phyloP scores from a whole-genome alignment of 495 filamentous ascomycete genomes.

The Venustampulla echinocandica region DNA sequence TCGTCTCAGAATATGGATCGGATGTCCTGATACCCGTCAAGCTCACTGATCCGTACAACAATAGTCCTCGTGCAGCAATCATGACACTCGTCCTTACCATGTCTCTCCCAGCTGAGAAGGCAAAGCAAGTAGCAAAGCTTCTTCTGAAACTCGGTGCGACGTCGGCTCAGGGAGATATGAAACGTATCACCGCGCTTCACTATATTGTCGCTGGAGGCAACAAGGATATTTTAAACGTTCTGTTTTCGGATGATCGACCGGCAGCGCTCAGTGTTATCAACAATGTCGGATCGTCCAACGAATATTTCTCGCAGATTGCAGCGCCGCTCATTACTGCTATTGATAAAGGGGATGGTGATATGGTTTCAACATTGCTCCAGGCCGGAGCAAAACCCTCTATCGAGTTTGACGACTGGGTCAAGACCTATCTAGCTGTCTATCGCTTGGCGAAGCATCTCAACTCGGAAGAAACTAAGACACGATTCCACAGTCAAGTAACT shows the following conservation, averaged over 20 bases:
- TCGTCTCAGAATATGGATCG: conserved; percentile 66
- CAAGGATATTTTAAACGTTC: conserved; percentile 45
- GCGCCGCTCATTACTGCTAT: conserved; percentile 42
- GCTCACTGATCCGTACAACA: conserved; percentile 34
- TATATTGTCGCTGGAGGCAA: conserved; percentile 38
- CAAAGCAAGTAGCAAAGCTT: conserved; percentile 47
- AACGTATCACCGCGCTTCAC: conserved; percentile 52
- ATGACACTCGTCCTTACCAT: conserved; percentile 54
- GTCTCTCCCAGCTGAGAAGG: conserved; percentile 49
- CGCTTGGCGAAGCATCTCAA: conserved; percentile 21
- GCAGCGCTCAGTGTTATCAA: conserved; percentile 56
- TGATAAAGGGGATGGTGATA: conserved; percentile 23
- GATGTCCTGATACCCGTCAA: conserved; percentile 67
- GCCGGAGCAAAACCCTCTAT: conserved; percentile 33
- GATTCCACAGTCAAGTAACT: conserved; percentile 29
- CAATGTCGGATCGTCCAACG: conserved; percentile 35
- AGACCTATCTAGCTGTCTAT: conserved; percentile 23
- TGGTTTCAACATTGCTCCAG: conserved; percentile 36
- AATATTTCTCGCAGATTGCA: conserved; percentile 13
- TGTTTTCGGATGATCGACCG: conserved; percentile 50
- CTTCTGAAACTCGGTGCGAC: conserved; percentile 65
- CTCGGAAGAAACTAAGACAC: conserved; percentile 32
- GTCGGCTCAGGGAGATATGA: conserved; percentile 58
- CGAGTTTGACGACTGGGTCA: conserved; percentile 34
- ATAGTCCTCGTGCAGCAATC: conserved; percentile 44